These are phyloP conservation scores for Daedalea quercina DNA, from an alignment of 768 basidiomycete species.

Conservation along the genomic window DNA sequence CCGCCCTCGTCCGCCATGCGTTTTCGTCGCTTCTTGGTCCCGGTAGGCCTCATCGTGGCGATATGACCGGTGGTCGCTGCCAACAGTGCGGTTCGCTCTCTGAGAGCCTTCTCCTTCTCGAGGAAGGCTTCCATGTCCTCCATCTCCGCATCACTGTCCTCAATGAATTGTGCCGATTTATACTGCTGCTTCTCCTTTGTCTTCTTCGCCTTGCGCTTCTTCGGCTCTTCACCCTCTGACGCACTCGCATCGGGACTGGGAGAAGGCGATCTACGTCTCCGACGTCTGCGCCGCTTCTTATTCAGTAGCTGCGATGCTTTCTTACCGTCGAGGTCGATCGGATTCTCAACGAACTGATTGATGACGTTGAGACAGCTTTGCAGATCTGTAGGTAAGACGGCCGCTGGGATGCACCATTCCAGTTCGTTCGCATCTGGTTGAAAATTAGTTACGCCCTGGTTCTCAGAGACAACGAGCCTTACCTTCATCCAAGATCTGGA, in stretches of 20 bases:
- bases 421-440: conserved; percentile 66
- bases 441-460: too few species aligned
- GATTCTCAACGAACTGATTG: conserved; percentile 74
- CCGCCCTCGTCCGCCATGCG: conserved; percentile 39
- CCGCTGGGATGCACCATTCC: conserved; percentile 80
- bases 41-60: conserved; percentile 41
- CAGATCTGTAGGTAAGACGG: conserved; percentile 61
- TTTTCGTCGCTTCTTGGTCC: conserved; percentile 53
- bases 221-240: conserved; percentile 27
- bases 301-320: conserved; percentile 64
- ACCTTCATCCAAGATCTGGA: conserved; percentile 65
- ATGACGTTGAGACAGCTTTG: conserved; percentile 68
- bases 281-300: conserved; percentile 47
- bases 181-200: conserved; percentile 66
- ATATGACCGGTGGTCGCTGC: conserved; percentile 37
- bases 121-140: conserved; percentile 81
- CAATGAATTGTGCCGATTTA: conserved; percentile 88
- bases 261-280: conserved; percentile 46
- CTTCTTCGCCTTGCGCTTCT: conserved; percentile 40
- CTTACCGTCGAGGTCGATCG: conserved; percentile 76
- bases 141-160: conserved; percentile 83
- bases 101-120: conserved; percentile 57
- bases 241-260: conserved; percentile 39
- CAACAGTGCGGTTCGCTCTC: conserved; percentile 41
- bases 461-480: conserved; percentile 23